Percentiles rank a stretch among this genome's conserved stretches.
Evolutionary conservation across 305 asterid species (phyloP).

Genomic region (Caryopteris hybrid): DNA sequence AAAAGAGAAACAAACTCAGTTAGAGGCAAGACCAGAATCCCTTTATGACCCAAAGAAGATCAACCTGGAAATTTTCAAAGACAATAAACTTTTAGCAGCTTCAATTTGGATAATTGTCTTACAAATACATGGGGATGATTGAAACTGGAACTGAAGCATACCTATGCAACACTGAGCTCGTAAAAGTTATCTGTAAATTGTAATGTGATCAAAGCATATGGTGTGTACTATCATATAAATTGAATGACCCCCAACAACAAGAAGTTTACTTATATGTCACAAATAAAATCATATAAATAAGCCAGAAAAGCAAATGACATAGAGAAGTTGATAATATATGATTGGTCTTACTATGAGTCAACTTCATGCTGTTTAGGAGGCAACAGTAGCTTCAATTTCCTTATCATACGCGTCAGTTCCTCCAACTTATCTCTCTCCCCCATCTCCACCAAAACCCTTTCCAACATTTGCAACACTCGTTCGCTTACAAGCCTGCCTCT

Average conservation of each 20-base stretch:
- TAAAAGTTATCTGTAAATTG: background rate
- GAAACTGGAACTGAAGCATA: background rate
- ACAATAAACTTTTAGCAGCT: no score
- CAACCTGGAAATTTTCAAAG: no score
- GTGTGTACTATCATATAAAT: no score
- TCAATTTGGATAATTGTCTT: background rate
- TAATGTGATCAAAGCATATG: no score
- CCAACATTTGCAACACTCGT: slow-evolving; percentile 43
- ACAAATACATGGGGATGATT: background rate
- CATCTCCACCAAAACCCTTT: slow-evolving; percentile 48
- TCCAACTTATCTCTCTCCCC: slow-evolving; percentile 44
- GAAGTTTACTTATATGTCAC: no score
- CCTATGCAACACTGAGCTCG: background rate
- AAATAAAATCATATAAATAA: background rate
- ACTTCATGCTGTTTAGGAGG: slow-evolving; percentile 28
- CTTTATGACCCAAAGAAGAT: no score
- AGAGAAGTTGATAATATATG: background rate
- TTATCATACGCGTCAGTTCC: slow-evolving; percentile 39
- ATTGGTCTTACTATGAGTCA: background rate
- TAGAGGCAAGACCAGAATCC: no score
- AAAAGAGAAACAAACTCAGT: no score
- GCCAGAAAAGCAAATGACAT: background rate
- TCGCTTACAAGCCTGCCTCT: slow-evolving; percentile 70
- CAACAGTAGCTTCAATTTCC: slow-evolving; percentile 42
- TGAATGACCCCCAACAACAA: no score